These are phyloP conservation scores for Rhododendron ferrugineum DNA, from an alignment of 148 eudicot species.

Conservation along the genomic window DNA sequence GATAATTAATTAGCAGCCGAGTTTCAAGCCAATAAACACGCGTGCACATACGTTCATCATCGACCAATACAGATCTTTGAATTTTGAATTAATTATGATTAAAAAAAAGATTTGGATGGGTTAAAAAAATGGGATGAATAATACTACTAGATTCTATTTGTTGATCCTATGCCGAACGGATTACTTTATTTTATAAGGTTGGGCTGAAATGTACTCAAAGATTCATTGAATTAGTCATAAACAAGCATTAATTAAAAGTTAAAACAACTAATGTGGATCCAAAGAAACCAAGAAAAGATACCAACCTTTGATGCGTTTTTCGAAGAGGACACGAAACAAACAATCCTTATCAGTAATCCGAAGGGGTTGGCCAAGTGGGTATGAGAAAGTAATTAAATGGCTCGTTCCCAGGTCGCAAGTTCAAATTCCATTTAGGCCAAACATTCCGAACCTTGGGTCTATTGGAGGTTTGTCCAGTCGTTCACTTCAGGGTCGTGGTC, in stretches of 20 bases:
- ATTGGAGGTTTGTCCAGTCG: no score
- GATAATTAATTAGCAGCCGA: not conserved
- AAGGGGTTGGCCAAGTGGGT: not conserved
- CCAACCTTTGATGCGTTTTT: not conserved
- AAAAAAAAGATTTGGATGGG: not conserved
- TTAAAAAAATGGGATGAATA: not conserved
- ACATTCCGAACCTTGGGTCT: no score
- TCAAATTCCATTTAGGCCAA: no score
- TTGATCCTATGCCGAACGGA: not conserved
- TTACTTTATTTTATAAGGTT: not conserved
- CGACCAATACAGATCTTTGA: not conserved
- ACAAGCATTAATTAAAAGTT: not conserved
- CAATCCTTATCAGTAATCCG: not conserved
- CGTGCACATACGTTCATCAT: not conserved
- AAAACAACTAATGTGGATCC: not conserved
- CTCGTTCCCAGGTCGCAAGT: no score
- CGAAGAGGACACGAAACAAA: not conserved
- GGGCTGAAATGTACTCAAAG: not conserved
- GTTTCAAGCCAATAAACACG: not conserved
- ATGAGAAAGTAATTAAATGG: no score
- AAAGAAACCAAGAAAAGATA: not conserved
- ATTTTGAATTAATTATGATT: not conserved
- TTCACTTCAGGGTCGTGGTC: no score
- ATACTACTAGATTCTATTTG: not conserved
- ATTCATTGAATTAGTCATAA: not conserved